Conservation (phyloP, 164 flowering plant species). For the Nymphaea thermarum region DNA sequence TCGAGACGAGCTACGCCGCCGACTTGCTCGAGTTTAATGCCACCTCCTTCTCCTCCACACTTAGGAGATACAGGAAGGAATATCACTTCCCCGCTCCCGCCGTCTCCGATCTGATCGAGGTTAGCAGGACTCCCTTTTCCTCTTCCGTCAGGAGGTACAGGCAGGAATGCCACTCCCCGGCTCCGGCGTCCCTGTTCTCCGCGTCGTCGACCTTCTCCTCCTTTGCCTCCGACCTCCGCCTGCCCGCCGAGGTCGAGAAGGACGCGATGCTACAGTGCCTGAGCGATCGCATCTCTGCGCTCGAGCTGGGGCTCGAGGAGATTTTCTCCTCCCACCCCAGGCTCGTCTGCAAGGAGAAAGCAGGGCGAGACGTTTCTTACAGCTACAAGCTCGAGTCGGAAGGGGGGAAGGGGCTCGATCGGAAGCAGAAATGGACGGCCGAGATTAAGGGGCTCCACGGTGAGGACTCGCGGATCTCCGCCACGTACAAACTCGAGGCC, state of each 20-base stretch:
- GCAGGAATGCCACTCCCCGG: slow-evolving; percentile 6
- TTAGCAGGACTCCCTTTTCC: slow-evolving; percentile 31
- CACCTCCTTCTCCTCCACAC: too few species aligned
- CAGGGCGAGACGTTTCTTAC: slow-evolving; percentile 25
- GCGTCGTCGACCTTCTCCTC: neutral
- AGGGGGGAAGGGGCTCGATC: slow-evolving; percentile 30
- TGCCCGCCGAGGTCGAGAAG: neutral
- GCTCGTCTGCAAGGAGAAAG: slow-evolving; percentile 22
- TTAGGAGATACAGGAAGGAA: too few species aligned
- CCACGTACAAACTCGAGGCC: slow-evolving; percentile 41
- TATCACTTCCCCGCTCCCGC: slow-evolving; percentile 5
- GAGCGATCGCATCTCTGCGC: slow-evolving; percentile 39
- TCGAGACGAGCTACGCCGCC: too few species aligned
- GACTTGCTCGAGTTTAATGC: too few species aligned
- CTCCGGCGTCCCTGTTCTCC: neutral
- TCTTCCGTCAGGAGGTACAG: slow-evolving; percentile 18
- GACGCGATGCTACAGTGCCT: slow-evolving; percentile 29
- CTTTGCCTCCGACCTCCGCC: neutral
- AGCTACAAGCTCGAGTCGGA: slow-evolving; percentile 63
- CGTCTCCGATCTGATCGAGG: slow-evolving; percentile 41
- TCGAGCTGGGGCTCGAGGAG: slow-evolving; percentile 33
- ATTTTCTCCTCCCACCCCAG: slow-evolving; percentile 8
- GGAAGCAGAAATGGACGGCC: slow-evolving; percentile 59
- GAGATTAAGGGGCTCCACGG: slow-evolving; percentile 46
- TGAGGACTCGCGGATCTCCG: slow-evolving; percentile 23